Conservation (phyloP, 306 rosid species). For the Sophora flavescens region DNA sequence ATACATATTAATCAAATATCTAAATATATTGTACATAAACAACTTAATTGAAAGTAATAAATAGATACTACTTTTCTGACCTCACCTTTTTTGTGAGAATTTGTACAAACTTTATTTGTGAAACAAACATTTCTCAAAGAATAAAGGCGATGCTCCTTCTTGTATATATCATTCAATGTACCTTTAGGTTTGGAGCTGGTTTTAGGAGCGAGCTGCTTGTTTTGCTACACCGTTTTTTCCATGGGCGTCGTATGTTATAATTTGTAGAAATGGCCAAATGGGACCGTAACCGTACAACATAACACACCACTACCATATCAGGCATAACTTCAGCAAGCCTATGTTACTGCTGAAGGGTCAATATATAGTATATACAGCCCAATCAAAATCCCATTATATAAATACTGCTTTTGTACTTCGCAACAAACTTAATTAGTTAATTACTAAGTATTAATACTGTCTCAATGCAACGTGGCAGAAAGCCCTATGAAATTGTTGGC, state of each 20-base stretch:
- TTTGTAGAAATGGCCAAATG: not conserved
- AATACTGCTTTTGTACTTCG: not conserved
- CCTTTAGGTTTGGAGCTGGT: not conserved
- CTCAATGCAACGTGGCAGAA: conserved; percentile 36
- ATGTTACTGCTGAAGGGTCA: not conserved
- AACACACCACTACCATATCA: not conserved
- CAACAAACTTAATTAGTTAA: no score
- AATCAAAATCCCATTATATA: not conserved
- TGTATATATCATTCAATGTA: not conserved
- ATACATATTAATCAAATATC: no score
- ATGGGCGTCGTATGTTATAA: not conserved
- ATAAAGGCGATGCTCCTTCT: not conserved
- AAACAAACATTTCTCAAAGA: not conserved
- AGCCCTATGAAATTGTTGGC: conserved; percentile 24
- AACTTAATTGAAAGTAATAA: no score
- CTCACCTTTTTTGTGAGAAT: not conserved
- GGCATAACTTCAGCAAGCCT: not conserved
- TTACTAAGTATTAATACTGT: not conserved
- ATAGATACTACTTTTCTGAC: not conserved
- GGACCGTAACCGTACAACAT: not conserved
- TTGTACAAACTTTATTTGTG: not conserved
- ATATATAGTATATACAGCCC: not conserved
- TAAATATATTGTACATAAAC: no score
- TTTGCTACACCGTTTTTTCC: not conserved
- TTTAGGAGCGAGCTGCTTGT: conserved; percentile 15